Evolutionary conservation across 2,329 filamentous ascomycete genomes (phyloP), one percentile per base, ranked within the genome.

Genomic region (Tolypocladium sp.): DNA sequence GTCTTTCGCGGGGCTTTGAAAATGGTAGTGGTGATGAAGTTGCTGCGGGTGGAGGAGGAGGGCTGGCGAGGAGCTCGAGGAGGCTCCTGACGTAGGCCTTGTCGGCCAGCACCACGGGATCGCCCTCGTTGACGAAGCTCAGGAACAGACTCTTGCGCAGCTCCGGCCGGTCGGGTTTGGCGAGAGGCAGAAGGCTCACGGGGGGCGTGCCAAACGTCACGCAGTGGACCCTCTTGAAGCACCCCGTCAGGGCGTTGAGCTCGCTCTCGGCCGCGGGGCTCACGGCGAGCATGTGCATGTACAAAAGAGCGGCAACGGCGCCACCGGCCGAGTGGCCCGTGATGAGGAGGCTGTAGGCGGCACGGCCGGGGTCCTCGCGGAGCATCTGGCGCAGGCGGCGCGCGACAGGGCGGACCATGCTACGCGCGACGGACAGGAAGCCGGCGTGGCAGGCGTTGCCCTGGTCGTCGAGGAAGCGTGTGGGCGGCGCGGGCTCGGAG

Each of bases 311-410:
- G 0, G 91, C 91, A 1, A 96, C 86, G 0, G 92, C 92, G 3
- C 92, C 92, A 20, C 91, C 92, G 0, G 92, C 92, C 1, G 88
- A 91, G 69, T 96, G 92, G 0, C 92, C 92, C 0, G 92, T 95
- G 61, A 96, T 89, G 22, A 96, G 77, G 10, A 96, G 79, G 20
- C 87, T 90, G 67, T 86, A 89, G 2, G 78, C 76, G 7, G 83
- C 79, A 13, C 89, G 82, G 3, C 76, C 73, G 0, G 90, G 89
- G 62, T 92, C 84, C 63, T 94, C 89, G 63, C 87, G 78, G 0
- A 95, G 79, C 0, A 94, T 75, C 62, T 85, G 79, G 2, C 87
- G 81, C 9, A 95, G 79, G 1, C 88, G 83, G 0, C 82, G 78
- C 1, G 91, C 89, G 1, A 95, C 87, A 0, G 89, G 87, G 6